These are phyloP conservation scores for Pichiaceae sp. DNA, from an alignment of 1,139 yeast genomes.

Conservation along the genomic window DNA sequence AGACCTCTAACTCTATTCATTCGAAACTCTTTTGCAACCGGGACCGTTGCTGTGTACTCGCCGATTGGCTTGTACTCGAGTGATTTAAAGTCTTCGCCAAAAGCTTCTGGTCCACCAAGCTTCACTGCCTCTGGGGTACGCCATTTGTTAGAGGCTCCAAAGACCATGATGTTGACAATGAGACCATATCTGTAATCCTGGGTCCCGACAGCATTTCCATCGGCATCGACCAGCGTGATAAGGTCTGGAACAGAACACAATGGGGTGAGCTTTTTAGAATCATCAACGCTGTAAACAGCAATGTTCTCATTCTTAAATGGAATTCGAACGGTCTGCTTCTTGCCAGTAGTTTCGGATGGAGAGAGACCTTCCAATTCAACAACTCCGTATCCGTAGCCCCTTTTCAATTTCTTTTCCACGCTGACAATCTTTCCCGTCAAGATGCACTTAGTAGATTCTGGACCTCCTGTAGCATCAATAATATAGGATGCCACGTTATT, in stretches of 20 bases:
- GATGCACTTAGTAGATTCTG: constrained; percentile 29
- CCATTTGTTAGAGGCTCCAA: constrained; percentile 34
- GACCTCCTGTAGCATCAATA: constrained; percentile 28
- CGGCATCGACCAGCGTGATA: constrained; percentile 34
- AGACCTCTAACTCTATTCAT: too few relatives aligned
- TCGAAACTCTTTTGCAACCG: constrained; percentile 39
- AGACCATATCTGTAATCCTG: constrained; percentile 40
- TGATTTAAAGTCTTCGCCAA: constrained; percentile 30
- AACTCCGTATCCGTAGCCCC: constrained; percentile 40
- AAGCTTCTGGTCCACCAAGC: constrained; percentile 34
- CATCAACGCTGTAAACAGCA: constrained; percentile 19
- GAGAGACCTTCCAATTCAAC: constrained; percentile 29
- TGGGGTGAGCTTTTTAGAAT: constrained; percentile 23
- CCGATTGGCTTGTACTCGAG: constrained; percentile 29
- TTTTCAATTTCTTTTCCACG: constrained; percentile 31
- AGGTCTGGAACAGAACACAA: constrained; percentile 39
- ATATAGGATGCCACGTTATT: constrained; percentile 29
- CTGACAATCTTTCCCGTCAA: constrained; percentile 37
- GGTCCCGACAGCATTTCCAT: constrained; percentile 41
- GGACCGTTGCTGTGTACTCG: constrained; percentile 24
- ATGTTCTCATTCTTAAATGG: constrained; percentile 42
- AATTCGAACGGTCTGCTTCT: constrained; percentile 23
- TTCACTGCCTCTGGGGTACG: constrained; percentile 27
- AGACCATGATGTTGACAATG: constrained; percentile 31
- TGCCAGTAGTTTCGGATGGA: too few relatives aligned